Base-by-base conservation (phyloP, 78 protist genomes). In the Mastigamoeba balamuthi region DNA sequence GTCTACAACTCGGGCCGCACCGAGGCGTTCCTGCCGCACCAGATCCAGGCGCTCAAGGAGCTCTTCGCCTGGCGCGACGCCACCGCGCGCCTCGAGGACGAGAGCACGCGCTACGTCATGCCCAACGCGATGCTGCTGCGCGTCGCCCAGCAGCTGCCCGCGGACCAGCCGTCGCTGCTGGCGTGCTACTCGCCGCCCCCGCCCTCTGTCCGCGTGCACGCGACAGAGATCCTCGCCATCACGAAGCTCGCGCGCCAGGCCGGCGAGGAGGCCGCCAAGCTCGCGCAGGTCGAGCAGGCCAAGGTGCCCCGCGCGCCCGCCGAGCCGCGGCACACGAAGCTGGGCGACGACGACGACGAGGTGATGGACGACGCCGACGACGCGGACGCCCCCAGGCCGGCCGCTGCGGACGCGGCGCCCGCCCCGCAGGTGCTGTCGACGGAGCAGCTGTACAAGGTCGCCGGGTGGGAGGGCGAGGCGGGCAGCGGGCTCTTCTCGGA, bases 21-120 rank as follows among this genome's bases (percentile, higher is more conserved):
- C 5, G 44, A n/a, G n/a, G n/a, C n/a, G n/a, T n/a, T 68, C 25
- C 3, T 2, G 2, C 33, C 44, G 7, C 0, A 10, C 4, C 76
- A 85, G 66, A n/a, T 73, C 37, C 30, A 29, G 28, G 73, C 83
- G 5, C 38, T 92, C 8, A 40, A 29, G 48, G 80, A 75, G 4
- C 52, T 93, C 69, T 86, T 66, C 58, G 77, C 74, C 39, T 93
- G 96, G 96, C 74, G 96, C 38, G 96, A 93, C 71, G 38, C 10
- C 17, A 30, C 77, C 0, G 93, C 95, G 0, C 40, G 96, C 2
- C 77, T 65, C 3, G 95, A 85, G 4, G 96, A 93, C 69, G 96
- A 93, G 64, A 53, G 85, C 40, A 35, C 78, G 1, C 44, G 88
- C 71, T 91, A 83, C 37, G 66, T 83, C n/a, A 25, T 30, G 30